Evolutionary conservation across 805 yeast genomes (phyloP).

Genomic region (Jamesozyma hellenica): DNA sequence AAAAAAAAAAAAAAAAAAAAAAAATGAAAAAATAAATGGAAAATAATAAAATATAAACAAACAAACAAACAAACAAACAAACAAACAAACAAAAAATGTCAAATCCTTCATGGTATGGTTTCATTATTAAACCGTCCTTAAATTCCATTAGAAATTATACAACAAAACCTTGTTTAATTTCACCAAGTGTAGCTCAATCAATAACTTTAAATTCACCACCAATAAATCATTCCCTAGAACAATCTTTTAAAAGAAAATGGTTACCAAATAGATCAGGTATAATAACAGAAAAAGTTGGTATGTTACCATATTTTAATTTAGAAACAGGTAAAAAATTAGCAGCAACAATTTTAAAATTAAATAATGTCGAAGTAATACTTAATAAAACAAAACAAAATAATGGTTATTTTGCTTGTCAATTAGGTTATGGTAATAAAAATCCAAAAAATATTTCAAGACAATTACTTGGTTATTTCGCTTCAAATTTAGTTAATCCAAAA

Average conservation of each 20-base stretch:
- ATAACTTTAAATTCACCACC: slow-evolving; percentile 33
- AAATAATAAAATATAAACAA: too few relatives aligned
- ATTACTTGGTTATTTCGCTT: slow-evolving; percentile 64
- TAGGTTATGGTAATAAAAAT: slow-evolving; percentile 71
- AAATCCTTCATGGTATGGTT: too few relatives aligned
- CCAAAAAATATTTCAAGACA: slow-evolving; percentile 53
- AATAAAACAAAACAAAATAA: slow-evolving; percentile 60
- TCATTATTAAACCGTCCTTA: too few relatives aligned
- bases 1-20: too few relatives aligned
- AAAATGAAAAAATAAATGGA: too few relatives aligned
- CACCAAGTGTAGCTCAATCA: slow-evolving; percentile 21
- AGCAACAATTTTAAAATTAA: slow-evolving; percentile 80
- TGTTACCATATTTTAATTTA: slow-evolving; percentile 73
- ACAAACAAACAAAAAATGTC: too few relatives aligned
- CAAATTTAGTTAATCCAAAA: slow-evolving; percentile 81
- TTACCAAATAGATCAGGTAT: slow-evolving; percentile 75
- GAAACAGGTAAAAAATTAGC: slow-evolving; percentile 59
- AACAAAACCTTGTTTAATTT: slow-evolving; percentile 24
- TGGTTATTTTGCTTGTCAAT: slow-evolving; percentile 78
- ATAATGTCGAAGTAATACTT: slow-evolving; percentile 76
- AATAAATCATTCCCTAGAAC: slow-evolving; percentile 56
- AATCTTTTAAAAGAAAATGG: slow-evolving; percentile 61
- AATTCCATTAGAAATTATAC: slow-evolving; percentile 1
- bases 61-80: too few relatives aligned
- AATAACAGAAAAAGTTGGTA: slow-evolving; percentile 76